Evolutionary conservation across 1,284 basidiomycete species (phyloP), one percentile per base, ranked within the genome.

Genomic region (Moesziomyces parantarcticus): DNA sequence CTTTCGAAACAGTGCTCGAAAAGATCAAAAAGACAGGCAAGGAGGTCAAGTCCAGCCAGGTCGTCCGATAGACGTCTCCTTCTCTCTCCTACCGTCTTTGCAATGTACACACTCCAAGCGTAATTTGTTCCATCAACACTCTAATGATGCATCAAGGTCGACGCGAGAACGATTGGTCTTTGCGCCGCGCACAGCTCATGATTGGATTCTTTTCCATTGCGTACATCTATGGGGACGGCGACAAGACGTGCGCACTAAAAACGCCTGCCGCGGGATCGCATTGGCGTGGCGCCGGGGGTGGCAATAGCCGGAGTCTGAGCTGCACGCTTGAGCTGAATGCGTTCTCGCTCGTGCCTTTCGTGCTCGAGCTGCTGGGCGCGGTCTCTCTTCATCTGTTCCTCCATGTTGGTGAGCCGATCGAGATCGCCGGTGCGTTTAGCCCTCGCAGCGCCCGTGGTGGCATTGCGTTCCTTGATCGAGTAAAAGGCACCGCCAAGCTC

Each of bases 21-120:
- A 92, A 88, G 86, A 92, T 94, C 83, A 89, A 89, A 87, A 94
- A 93, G 88, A 94, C 92, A 3, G 92, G 92, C 71, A 94, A 94
- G 85, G 88, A 90, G 87, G 89, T 89, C 59, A 56, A 86, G 44
- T 50, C 41, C 9, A 57, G 63, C 4, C 53, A 76, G 20, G 59
- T 79, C 13, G 68, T 79, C 1, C 46, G 49, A 10, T 79, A 58
- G 48, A 44, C 23, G 5, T 18, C 48, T 34, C 21, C 21, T 34
- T 34, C 32, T 10, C 11, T 36, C 11, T 11, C 34, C 6, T 18
- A 36, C 16, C 34, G 34, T 34, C 34, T 3, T 18, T 14, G 34
- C 34, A 36, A 36, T 16, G 13, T 11, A 26, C 29, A 29, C 6
- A n/a, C n/a, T n/a, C 11, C 29, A 29, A 29, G 29, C 29, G 29